A percentile compares a stretch with the other conserved stretches of the same genome.
phyloP scores from a whole-genome alignment of 352 stramenopile genomes.

The Thalassiosira ordinaria region DNA sequence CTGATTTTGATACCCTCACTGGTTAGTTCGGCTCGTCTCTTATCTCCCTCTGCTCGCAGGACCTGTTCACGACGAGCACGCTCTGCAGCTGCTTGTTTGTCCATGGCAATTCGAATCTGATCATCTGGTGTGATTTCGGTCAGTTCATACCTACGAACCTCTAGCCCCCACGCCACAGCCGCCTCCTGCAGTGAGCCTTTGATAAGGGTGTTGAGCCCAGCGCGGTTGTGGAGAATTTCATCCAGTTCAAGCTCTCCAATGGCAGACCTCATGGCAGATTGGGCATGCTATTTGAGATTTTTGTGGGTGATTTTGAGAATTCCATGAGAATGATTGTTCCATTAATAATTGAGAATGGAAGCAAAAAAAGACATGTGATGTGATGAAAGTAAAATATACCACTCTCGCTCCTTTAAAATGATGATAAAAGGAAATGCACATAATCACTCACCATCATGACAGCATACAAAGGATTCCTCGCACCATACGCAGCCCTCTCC shows the following conservation, averaged over 20 bases:
- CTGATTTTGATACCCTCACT: slow-evolving; percentile 89
- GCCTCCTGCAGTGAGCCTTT: slow-evolving; percentile 86
- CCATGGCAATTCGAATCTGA: slow-evolving; percentile 89
- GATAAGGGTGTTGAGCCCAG: slow-evolving; percentile 86
- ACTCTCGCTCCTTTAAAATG: too few relatives aligned
- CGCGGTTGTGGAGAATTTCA: slow-evolving; percentile 88
- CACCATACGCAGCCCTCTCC: slow-evolving; percentile 83
- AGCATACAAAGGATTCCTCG: slow-evolving; percentile 84
- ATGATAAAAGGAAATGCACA: slow-evolving; percentile 15
- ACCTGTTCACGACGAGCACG: slow-evolving; percentile 86
- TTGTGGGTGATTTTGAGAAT: too few relatives aligned
- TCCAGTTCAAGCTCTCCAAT: slow-evolving; percentile 91
- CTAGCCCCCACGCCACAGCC: slow-evolving; percentile 86
- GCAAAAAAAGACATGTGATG: too few relatives aligned
- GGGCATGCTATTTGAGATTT: slow-evolving; percentile 81
- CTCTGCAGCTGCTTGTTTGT: slow-evolving; percentile 89
- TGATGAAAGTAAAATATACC: too few relatives aligned
- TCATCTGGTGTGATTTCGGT: slow-evolving; percentile 89
- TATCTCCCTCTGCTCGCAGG: slow-evolving; percentile 87
- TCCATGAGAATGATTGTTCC: too few relatives aligned
- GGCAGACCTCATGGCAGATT: slow-evolving; percentile 89
- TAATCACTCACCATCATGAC: slow-evolving; percentile 78
- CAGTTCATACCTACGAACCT: slow-evolving; percentile 88
- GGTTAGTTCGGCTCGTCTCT: slow-evolving; percentile 85
- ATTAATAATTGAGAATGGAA: too few relatives aligned